phyloP scores from a whole-genome alignment of 2,329 filamentous ascomycete genomes.

The Sphaerulina populicola region DNA sequence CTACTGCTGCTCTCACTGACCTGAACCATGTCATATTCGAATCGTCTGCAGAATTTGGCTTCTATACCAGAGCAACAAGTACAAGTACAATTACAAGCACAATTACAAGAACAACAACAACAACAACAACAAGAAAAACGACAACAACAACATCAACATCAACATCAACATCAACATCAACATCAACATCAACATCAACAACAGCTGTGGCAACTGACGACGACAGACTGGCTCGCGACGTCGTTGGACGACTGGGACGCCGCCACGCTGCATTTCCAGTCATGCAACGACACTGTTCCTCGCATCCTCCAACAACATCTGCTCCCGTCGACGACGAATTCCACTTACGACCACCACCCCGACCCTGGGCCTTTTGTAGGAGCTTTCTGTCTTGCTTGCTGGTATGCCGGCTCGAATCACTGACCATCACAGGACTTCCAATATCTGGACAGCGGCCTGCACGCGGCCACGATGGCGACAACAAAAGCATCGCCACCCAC shows the following conservation, averaged over 20 bases:
- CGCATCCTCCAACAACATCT: conserved; percentile 14
- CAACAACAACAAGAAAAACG: too few relatives aligned
- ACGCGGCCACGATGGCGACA: neutral
- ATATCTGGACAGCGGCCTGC: conserved; percentile 10
- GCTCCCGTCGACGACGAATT: neutral
- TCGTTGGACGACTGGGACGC: conserved; percentile 2
- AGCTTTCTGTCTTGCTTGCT: conserved; percentile 13
- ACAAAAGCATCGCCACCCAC: conserved; percentile 6
- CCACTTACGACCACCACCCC: conserved; percentile 1
- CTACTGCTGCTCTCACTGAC: neutral
- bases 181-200: neutral
- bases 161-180: too few relatives aligned
- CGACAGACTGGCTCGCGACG: conserved; percentile 3
- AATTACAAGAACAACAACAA: too few relatives aligned
- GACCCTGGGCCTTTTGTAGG: conserved; percentile 18
- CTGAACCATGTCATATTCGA: conserved; percentile 8
- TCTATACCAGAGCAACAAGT: neutral
- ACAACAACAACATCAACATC: neutral
- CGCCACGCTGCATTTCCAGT: conserved; percentile 1
- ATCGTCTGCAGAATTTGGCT: conserved; percentile 7
- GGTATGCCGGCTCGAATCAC: conserved; percentile 14
- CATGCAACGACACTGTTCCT: conserved; percentile 7
- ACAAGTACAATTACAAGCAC: too few relatives aligned
- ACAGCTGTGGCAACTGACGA: conserved; percentile 2
- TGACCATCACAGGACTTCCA: conserved; percentile 18